Base-by-base conservation (phyloP, 2,329 filamentous ascomycete species). In the Arachnomyces sp. region DNA sequence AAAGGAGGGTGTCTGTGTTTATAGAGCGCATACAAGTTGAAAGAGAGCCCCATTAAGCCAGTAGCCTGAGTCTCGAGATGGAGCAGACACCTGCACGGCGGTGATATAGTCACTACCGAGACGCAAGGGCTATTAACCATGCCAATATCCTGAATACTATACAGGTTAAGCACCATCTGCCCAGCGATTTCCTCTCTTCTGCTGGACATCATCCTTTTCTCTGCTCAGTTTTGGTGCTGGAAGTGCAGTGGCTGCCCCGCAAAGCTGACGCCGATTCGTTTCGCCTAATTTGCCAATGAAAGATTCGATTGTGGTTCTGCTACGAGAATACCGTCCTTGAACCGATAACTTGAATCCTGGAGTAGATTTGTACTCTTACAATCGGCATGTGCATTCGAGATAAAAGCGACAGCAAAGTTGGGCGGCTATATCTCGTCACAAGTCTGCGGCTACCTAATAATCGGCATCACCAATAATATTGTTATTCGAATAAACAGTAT, bases 41-140 rank as follows among this genome's bases (percentile, higher is more conserved):
- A 13, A 17, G 17, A 46, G 31, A 7, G 40, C 37, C 11, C 35
- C 32, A 13, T 17, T 35, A 11, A 46, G 12, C 8, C 30, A n/a
- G 31, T 43, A 30, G 6, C 35, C 32, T 33, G 36, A 15, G 9
- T 25, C 21, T 5, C 21, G 21, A 9, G 9, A 25, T 5, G 5
- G 21, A 25, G 21, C 5, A 25, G 21, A 25, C 9, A 69, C 68
- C 36, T 69, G 68, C 64, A 73, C 72, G 0, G 70, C 68, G 31
- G 68, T 69, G 39, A 72, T 71, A 0, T 67, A 71, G 41, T 73
- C 69, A 39, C 69, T 69, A 28, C 69, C 68, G 2, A 71, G 48
- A 8, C 59, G 63, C 3, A 72, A 46, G 44, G 72, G 31, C 60
- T 59, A 34, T 62, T 52, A 13, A 58, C 46, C 30, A 61, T 17